Conservation (phyloP, 371 early-diverging fungal species). For the Mucor lusitanicus region DNA sequence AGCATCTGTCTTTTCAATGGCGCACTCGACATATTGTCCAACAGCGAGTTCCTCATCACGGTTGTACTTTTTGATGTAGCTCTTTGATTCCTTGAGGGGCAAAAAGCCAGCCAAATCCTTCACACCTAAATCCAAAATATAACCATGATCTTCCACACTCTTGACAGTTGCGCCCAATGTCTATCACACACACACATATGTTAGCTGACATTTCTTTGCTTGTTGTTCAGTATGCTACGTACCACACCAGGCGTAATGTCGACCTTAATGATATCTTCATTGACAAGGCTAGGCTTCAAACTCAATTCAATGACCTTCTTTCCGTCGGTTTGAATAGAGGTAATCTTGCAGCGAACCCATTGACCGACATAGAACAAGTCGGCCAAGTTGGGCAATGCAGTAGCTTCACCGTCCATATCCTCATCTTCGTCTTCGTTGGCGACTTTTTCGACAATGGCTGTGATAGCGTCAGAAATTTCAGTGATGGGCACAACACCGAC, state of each 20-base stretch:
- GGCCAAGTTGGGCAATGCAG: slow-evolving; percentile 59
- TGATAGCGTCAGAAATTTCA: slow-evolving; percentile 70
- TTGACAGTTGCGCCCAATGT: slow-evolving; percentile 62
- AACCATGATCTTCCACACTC: slow-evolving; percentile 85
- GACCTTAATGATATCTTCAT: slow-evolving; percentile 53
- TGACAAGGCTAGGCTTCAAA: slow-evolving; percentile 69
- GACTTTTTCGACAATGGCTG: slow-evolving; percentile 63
- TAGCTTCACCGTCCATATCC: slow-evolving; percentile 32
- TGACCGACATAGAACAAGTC: slow-evolving; percentile 74
- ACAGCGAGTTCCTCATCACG: slow-evolving; percentile 52
- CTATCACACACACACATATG: slow-evolving; percentile 29
- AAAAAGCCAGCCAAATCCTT: slow-evolving; percentile 68
- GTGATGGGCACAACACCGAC: slow-evolving; percentile 79
- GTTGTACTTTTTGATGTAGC: slow-evolving; percentile 57
- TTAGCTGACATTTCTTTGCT: no score
- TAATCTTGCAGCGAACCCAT: slow-evolving; percentile 69
- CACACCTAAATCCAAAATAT: slow-evolving; percentile 74
- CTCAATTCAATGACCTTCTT: slow-evolving; percentile 67
- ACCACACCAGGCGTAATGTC: slow-evolving; percentile 67
- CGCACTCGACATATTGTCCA: slow-evolving; percentile 68
- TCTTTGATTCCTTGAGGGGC: slow-evolving; percentile 58
- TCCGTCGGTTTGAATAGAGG: slow-evolving; percentile 41
- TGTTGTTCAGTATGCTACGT: slow-evolving; percentile 13
- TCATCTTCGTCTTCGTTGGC: slow-evolving; percentile 61
- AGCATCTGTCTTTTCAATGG: slow-evolving; percentile 53